Conservation (phyloP, 1,139 yeast genomes). For the Lodderomyces metapsilosis region DNA sequence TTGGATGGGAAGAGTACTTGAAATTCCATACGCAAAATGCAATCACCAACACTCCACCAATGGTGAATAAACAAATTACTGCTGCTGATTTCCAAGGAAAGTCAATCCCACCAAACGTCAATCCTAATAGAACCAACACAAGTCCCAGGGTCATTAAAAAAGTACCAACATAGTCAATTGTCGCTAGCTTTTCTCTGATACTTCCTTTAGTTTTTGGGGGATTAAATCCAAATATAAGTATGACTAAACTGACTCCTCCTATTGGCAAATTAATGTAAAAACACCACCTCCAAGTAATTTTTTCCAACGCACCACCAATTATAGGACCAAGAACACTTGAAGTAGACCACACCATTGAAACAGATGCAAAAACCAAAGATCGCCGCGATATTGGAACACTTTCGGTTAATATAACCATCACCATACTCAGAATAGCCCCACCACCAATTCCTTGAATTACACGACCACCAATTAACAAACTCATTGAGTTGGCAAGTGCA, state of each 20-base stretch:
- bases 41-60: constrained; percentile 49
- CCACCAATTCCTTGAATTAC: constrained; percentile 74
- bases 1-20: constrained; percentile 40
- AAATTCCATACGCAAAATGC: constrained; percentile 51
- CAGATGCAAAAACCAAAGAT: constrained; percentile 47
- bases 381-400: constrained; percentile 59
- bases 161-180: constrained; percentile 35
- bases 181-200: constrained; percentile 37
- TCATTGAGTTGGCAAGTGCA: constrained; percentile 57
- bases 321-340: constrained; percentile 59
- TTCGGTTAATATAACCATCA: constrained; percentile 58
- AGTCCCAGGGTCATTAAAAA: constrained; percentile 28
- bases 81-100: constrained; percentile 49
- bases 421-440: constrained; percentile 64
- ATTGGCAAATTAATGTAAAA: constrained; percentile 71
- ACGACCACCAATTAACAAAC: constrained; percentile 66
- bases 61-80: constrained; percentile 50
- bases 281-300: constrained; percentile 77
- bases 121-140: constrained; percentile 30
- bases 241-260: constrained; percentile 54
- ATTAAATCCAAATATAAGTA: constrained; percentile 49
- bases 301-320: constrained; percentile 66
- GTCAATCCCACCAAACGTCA: constrained; percentile 37
- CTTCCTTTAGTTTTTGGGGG: constrained; percentile 46
- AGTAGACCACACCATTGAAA: constrained; percentile 54